A percentile compares a stretch with the other conserved stretches of the same genome.
These are phyloP conservation scores for Iris pallida DNA, from an alignment of 116 monocot species.

Conservation along the genomic window DNA sequence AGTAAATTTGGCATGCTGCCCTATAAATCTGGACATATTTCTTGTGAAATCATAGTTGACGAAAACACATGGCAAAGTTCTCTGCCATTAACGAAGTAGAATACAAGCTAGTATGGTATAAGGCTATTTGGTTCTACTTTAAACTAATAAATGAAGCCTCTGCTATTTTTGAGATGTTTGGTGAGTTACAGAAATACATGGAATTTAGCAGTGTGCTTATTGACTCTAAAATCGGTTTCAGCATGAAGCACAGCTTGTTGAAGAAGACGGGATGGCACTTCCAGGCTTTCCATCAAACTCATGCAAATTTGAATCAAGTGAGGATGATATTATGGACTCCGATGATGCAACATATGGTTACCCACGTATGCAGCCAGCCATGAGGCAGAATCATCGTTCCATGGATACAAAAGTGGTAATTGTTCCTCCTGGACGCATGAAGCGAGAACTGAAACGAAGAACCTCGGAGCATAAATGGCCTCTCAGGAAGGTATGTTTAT, in stretches of 20 bases:
- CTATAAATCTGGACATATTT: not conserved
- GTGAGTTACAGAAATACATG: not conserved
- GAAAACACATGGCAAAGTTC: not conserved
- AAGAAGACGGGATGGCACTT: conserved; percentile 65
- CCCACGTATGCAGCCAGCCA: conserved; percentile 20
- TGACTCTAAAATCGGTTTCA: conserved; percentile 23
- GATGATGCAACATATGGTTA: conserved; percentile 66
- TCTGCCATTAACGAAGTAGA: not conserved
- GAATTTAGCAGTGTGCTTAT: not conserved
- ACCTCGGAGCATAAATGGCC: conserved; percentile 43
- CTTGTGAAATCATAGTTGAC: not conserved
- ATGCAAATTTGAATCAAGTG: conserved; percentile 70
- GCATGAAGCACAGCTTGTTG: conserved; percentile 82
- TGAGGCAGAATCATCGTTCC: conserved; percentile 24
- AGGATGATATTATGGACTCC: conserved; percentile 84
- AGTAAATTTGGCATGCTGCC: not conserved
- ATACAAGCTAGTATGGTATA: not conserved
- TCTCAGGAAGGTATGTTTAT: conserved; percentile 43
- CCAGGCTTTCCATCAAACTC: conserved; percentile 45
- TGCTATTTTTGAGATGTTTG: not conserved
- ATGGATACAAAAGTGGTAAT: conserved; percentile 30
- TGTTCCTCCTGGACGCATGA: conserved; percentile 49
- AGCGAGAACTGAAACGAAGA: conserved; percentile 51
- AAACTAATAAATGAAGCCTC: not conserved
- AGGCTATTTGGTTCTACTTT: not conserved